Percentiles rank a stretch among this genome's conserved stretches.
phyloP scores from a whole-genome alignment of 371 early-diverging fungal species.

The Mortierella sp. region DNA sequence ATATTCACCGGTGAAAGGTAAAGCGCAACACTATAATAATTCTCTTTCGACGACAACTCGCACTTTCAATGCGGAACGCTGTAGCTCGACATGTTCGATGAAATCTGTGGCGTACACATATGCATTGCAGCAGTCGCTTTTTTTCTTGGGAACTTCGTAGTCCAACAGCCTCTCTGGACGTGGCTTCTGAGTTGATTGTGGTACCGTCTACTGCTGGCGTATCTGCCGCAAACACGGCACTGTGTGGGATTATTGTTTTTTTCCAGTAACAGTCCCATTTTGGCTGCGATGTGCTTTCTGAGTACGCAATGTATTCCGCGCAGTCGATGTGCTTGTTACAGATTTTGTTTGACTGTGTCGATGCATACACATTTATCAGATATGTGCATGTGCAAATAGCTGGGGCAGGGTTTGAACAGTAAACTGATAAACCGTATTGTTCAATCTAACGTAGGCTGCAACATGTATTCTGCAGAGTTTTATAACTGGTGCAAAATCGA shows the following conservation, averaged over 20 bases:
- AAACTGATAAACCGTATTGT: conserved; percentile 30
- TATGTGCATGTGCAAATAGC: conserved; percentile 22
- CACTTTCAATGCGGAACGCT: conserved; percentile 20
- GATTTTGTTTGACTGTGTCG: conserved; percentile 24
- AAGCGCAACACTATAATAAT: conserved; percentile 20
- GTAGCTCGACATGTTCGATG: conserved; percentile 28
- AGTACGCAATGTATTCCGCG: conserved; percentile 21
- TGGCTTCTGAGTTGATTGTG: conserved; percentile 30
- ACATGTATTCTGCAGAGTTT: conserved; percentile 38
- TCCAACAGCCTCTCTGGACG: conserved; percentile 26
- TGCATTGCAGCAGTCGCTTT: conserved; percentile 37
- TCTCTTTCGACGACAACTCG: conserved; percentile 24
- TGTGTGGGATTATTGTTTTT: conserved; percentile 21
- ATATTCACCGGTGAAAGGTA: conserved; percentile 30
- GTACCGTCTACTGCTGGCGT: conserved; percentile 30
- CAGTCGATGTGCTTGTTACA: conserved; percentile 23
- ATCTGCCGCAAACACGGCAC: conserved; percentile 24
- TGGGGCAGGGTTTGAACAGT: conserved; percentile 30
- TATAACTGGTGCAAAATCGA: conserved; percentile 39
- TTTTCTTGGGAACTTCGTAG: conserved; percentile 22
- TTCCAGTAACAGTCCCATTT: conserved; percentile 24
- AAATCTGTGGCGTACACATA: conserved; percentile 23
- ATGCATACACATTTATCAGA: conserved; percentile 19
- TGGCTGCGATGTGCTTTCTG: conserved; percentile 20
- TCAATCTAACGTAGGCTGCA: conserved; percentile 41